Evolutionary conservation across 2,329 filamentous ascomycete species (phyloP).

Genomic region (Aspergillus vadensis): DNA sequence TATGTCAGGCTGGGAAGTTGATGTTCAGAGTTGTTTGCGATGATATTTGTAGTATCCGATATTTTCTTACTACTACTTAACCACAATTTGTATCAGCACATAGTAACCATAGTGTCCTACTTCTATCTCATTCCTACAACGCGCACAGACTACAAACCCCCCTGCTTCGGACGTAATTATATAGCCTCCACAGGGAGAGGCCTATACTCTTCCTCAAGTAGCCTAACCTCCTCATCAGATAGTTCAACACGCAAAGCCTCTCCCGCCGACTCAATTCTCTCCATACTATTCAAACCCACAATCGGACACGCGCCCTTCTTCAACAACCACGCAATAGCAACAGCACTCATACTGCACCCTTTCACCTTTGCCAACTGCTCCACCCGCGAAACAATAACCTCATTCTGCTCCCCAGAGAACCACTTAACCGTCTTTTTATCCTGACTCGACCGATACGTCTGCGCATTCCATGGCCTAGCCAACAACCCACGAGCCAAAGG

Average conservation of each 20-base stretch:
- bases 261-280: constrained; percentile 9
- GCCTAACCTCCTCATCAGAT: not conserved
- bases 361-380: constrained; percentile 19
- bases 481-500: constrained; percentile 35
- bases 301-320: constrained; percentile 25
- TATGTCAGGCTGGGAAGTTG: no score
- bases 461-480: constrained; percentile 27
- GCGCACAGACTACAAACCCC: not conserved
- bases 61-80: no score
- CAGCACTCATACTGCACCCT: constrained; percentile 24
- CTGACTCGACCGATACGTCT: not conserved
- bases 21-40: no score
- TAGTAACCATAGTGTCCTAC: no score
- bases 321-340: constrained; percentile 29
- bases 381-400: constrained; percentile 19
- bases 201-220: constrained; percentile 7
- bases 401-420: constrained; percentile 2
- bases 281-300: constrained; percentile 27
- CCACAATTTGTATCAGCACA: no score
- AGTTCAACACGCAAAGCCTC: not conserved
- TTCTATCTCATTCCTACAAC: not conserved
- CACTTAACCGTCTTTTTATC: not conserved
- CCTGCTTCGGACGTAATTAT: not conserved
- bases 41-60: no score
- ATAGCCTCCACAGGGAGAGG: not conserved